phyloP scores from a whole-genome alignment of 441 rosid species.

The Arabidopsis lyrata region DNA sequence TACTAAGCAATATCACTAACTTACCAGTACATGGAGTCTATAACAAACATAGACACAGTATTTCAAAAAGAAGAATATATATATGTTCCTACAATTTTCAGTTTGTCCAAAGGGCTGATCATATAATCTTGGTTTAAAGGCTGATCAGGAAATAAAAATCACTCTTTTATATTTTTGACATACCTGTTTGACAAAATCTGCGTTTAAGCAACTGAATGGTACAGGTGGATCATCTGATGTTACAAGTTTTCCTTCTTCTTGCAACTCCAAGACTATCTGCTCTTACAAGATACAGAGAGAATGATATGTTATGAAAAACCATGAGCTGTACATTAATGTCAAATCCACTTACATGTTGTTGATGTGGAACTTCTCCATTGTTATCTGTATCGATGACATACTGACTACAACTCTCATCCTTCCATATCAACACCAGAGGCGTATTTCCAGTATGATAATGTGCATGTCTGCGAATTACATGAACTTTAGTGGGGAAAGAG shows the following conservation, averaged over 20 bases:
- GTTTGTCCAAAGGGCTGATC: neutral
- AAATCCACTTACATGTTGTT: constrained; percentile 69
- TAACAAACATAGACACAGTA: neutral
- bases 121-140: constrained; percentile 9
- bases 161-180: constrained; percentile 26
- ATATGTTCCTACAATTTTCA: neutral
- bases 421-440: constrained; percentile 93
- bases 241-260: constrained; percentile 73
- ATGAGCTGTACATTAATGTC: constrained; percentile 14
- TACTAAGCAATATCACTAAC: constrained; percentile 7
- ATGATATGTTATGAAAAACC: constrained; percentile 1
- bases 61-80: neutral
- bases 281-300: constrained; percentile 21
- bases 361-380: constrained; percentile 78
- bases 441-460: constrained; percentile 94
- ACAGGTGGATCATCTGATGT: constrained; percentile 94
- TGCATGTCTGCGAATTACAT: constrained; percentile 66
- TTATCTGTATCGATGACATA: constrained; percentile 95
- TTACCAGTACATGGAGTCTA: neutral
- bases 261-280: constrained; percentile 90
- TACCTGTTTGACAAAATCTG: constrained; percentile 72
- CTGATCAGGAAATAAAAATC: neutral
- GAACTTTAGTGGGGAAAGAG: constrained; percentile 26
- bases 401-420: constrained; percentile 92
- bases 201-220: constrained; percentile 68